Base-by-base conservation (phyloP, 148 eudicot genomes). In the Silene uniflora region DNA sequence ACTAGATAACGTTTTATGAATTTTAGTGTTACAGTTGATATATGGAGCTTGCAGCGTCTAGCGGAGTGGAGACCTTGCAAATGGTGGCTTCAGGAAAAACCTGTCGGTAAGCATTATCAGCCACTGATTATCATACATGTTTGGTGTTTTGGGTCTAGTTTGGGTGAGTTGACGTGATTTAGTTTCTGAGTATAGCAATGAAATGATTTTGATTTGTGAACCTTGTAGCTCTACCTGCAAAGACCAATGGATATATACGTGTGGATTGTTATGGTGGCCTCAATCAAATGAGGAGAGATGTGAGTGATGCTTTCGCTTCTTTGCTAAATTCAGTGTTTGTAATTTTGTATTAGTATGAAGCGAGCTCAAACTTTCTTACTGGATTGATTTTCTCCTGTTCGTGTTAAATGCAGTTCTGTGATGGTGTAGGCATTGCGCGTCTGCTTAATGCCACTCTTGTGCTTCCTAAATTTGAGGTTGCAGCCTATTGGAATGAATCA, bases 181-280 rank as follows among this genome's bases (percentile, higher is more conserved):
- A 76, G 61, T 69, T 74, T 73, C 87, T 85, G 79, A 88, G 88
- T 84, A 72, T 66, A 55, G 18, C 42, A 68, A 46, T 85, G 86
- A 81, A 85, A 80, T 88, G 88, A 79, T 85, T 81, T 90, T 82
- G 89, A 82, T 80, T 82, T 95, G 97, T 96, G 89, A 93, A 90
- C 86, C 83, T 79, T 91, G 91, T 96, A 95, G 99, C 90, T 87
- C 85, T 92, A 65, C 96, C 99, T 75, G 83, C 73, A 61, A 76
- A 87, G 83, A 92, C 83, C 32, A 92, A 90, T 86, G 97, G 99
- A 70, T 95, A 86, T 83, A 86, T 95, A 69, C 90, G 99, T 61
- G 97, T 95, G 88, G 99, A 92, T 83, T 95, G 99, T 86, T 95
- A 92, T 83, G 99, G 99, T 35, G 99, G 99, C 67, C 99, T 95